Evolutionary conservation across 2,329 filamentous ascomycete genomes (phyloP), one percentile per base, ranked within the genome.

Genomic region (Diaporthe batatas): DNA sequence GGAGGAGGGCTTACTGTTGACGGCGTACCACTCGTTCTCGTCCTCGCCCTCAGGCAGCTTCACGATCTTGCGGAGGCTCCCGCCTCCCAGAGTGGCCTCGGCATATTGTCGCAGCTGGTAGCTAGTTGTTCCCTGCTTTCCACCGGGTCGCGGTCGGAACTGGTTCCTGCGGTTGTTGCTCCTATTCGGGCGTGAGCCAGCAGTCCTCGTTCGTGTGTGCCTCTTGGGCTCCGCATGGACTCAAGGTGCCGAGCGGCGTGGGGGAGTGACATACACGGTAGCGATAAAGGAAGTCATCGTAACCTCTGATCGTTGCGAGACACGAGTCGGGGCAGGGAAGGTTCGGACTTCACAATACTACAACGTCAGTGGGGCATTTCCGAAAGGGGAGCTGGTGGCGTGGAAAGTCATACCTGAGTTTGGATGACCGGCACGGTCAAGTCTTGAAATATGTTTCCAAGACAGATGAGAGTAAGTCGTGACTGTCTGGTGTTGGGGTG

Each of bases 91-190:
- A 14, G 96, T 99, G 58, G 97, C 96, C 83, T 99, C 97, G 68
- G 96, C 96, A 88, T 98, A 99, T 83, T 99, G 96, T 83, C 96
- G 93, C 77, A 99, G 88, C 84, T 98, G 96, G 86, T 97, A 97
- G 82, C 87, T 90, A 34, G 88, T 97, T 78, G 91, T 94, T 70
- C 94, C 97, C 72, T 95, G 95, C 82, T 96, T 97, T 80, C 92
- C 93, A 55, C 92, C 86, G 75, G 92, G 92, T 79, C 95, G 93
- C 49, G 96, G 94, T 81, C 95, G 94, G 87, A 98, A 98, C 77
- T 96, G 94, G 79, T 94, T 95, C 83, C 94, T 91, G 77, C 94
- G 94, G 80, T 95, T 93, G 82, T 95, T 92, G 85, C 96, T 96
- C 78, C 94, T 96, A 44, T 70, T 23, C 2, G 51, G 6, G 5